phyloP scores from a whole-genome alignment of 441 rosid genomes.

The Adansonia rubrostipa region DNA sequence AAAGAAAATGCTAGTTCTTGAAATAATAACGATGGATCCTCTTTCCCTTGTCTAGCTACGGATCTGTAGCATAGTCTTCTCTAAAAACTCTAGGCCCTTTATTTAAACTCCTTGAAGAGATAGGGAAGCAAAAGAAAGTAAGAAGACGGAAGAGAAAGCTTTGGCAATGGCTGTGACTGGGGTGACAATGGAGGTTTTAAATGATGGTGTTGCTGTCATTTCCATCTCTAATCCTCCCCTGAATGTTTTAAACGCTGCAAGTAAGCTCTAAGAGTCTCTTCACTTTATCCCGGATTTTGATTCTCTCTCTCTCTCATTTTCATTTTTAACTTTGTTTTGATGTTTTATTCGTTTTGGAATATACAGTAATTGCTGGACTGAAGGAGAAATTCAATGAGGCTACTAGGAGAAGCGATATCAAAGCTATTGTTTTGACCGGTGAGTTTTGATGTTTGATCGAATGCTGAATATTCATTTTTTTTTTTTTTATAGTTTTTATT shows the following conservation, averaged over 20 bases:
- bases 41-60: background rate
- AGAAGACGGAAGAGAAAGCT: background rate
- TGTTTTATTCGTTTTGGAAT: background rate
- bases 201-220: slow-evolving; percentile 88
- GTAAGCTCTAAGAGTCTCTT: slow-evolving; percentile 41
- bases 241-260: slow-evolving; percentile 72
- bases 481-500: background rate
- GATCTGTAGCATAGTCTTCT: background rate
- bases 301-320: background rate
- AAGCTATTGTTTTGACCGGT: slow-evolving; percentile 27
- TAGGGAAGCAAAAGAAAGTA: background rate
- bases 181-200: slow-evolving; percentile 70
- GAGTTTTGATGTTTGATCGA: background rate
- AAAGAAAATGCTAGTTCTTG: background rate
- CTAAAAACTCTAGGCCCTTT: background rate
- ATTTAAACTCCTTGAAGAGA: background rate
- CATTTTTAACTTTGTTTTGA: no score
- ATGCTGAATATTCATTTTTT: background rate
- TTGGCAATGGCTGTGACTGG: slow-evolving; percentile 53
- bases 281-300: background rate
- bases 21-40: background rate
- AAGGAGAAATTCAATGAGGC: slow-evolving; percentile 28
- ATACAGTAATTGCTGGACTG: slow-evolving; percentile 7
- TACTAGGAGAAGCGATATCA: slow-evolving; percentile 21
- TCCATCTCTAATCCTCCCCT: slow-evolving; percentile 87